These are phyloP conservation scores for Thinopyrum elongatum DNA, from an alignment of 176 grass and related monocot species.

Conservation along the genomic window DNA sequence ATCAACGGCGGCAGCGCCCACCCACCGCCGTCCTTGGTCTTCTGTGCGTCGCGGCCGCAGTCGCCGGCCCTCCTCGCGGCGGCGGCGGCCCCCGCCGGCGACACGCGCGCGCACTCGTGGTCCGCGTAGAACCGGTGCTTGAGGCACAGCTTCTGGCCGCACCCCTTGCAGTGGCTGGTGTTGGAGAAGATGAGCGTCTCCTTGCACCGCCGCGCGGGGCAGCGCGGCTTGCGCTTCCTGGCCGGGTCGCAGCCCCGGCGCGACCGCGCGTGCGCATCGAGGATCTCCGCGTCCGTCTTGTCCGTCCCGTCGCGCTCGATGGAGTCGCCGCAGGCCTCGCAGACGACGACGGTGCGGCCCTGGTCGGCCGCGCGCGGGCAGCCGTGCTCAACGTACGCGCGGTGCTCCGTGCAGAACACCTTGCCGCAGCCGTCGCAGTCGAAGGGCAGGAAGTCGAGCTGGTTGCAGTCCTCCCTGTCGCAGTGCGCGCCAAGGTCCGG, in stretches of 20 bases:
- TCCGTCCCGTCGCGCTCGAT: constrained; percentile 48
- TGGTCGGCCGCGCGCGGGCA: constrained; percentile 57
- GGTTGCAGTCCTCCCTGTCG: constrained; percentile 64
- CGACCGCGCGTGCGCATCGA: constrained; percentile 47
- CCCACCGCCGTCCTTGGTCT: neutral
- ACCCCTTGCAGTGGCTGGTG: constrained; percentile 44
- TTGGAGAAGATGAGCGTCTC: constrained; percentile 81
- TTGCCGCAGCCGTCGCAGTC: constrained; percentile 64
- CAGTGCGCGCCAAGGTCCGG: constrained; percentile 79
- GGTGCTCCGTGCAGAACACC: constrained; percentile 71
- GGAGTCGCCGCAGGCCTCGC: constrained; percentile 62
- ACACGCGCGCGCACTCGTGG: constrained; percentile 35
- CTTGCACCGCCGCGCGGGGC: constrained; percentile 67
- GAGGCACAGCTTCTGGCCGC: constrained; percentile 55
- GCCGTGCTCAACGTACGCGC: constrained; percentile 47
- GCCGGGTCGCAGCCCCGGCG: constrained; percentile 53
- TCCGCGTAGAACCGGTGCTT: constrained; percentile 66
- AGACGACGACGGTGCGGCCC: constrained; percentile 68
- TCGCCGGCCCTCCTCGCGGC: constrained; percentile 20
- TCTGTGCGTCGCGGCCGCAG: constrained; percentile 29
- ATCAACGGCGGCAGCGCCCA: neutral
- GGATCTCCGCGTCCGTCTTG: neutral
- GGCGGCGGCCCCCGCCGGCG: constrained; percentile 6
- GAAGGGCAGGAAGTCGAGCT: constrained; percentile 91
- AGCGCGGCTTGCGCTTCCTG: constrained; percentile 58